Evolutionary conservation across 805 yeast species (phyloP).

Genomic region (Yarrowia sp.): DNA sequence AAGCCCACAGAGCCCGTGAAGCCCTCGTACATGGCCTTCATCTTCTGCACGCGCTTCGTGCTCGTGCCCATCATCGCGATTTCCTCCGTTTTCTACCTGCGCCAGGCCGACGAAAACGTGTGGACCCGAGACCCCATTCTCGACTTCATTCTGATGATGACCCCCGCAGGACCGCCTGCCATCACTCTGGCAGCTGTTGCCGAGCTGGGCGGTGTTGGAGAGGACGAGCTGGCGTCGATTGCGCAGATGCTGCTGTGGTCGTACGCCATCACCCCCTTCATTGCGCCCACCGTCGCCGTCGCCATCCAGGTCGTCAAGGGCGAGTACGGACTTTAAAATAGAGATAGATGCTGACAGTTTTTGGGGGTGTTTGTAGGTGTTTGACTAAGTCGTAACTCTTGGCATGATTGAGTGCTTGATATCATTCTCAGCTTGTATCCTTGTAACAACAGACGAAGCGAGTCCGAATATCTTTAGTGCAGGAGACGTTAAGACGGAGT

Average conservation of each 20-base stretch:
- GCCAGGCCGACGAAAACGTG: conserved; percentile 26
- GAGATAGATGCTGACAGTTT: too few species aligned
- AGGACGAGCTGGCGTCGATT: conserved; percentile 30
- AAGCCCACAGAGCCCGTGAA: conserved; percentile 29
- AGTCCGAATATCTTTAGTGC: too few species aligned
- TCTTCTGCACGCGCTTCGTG: conserved; percentile 28
- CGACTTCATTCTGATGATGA: conserved; percentile 31
- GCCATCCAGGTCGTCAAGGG: conserved; percentile 29
- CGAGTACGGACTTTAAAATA: conserved; percentile 21
- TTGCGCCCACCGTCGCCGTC: conserved; percentile 31
- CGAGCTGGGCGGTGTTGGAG: conserved; percentile 30
- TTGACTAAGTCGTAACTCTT: too few species aligned
- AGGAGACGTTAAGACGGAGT: too few species aligned
- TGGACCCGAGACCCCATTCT: conserved; percentile 31
- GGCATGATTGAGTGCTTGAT: too few species aligned
- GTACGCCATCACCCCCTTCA: conserved; percentile 30
- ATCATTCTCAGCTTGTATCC: too few species aligned
- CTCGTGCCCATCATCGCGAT: conserved; percentile 30
- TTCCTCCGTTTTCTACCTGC: conserved; percentile 27
- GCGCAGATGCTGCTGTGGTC: conserved; percentile 30
- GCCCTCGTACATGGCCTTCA: conserved; percentile 18
- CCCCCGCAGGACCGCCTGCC: conserved; percentile 33
- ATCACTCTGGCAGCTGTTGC: conserved; percentile 33
- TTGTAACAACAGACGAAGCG: too few species aligned
- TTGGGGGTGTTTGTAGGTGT: too few species aligned